phyloP scores from a whole-genome alignment of 768 basidiomycete genomes.

The Boletales sp. region DNA sequence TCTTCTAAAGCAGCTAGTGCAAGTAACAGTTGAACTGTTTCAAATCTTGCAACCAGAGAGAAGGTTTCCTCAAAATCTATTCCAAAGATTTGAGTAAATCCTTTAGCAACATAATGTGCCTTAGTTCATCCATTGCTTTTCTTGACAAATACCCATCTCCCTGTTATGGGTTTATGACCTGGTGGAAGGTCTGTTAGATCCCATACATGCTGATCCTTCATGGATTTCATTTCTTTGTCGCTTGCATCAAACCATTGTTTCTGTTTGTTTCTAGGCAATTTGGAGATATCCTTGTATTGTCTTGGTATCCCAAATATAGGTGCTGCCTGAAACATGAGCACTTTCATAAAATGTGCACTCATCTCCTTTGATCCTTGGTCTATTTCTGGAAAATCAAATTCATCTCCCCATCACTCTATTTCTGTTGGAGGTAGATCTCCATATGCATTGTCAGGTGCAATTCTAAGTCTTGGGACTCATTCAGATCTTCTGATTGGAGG shows the following conservation, averaged over 20 bases:
- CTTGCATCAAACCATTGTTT: neutral
- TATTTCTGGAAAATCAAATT: neutral
- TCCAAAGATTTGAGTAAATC: slow-evolving; percentile 32
- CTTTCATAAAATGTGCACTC: neutral
- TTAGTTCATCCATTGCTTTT: slow-evolving; percentile 11
- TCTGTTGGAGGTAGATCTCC: neutral
- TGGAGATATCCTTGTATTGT: neutral
- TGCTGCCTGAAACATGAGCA: neutral
- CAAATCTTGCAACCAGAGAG: neutral
- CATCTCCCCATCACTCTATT: neutral
- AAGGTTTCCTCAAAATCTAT: slow-evolving; percentile 29
- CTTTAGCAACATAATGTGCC: slow-evolving; percentile 34
- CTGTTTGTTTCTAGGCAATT: neutral
- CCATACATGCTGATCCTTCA: neutral
- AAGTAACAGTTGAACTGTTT: neutral
- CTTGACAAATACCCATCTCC: neutral
- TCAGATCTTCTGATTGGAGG: too few relatives aligned
- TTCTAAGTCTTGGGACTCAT: too few relatives aligned
- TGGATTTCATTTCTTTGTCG: neutral
- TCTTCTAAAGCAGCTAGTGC: slow-evolving; percentile 6
- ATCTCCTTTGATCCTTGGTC: too few relatives aligned
- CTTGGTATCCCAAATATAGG: neutral
- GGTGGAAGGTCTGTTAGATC: neutral
- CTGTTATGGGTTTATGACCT: too few relatives aligned
- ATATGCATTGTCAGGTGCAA: too few relatives aligned